phyloP scores from a whole-genome alignment of 352 stramenopile species.

The Pythium guiyangense region DNA sequence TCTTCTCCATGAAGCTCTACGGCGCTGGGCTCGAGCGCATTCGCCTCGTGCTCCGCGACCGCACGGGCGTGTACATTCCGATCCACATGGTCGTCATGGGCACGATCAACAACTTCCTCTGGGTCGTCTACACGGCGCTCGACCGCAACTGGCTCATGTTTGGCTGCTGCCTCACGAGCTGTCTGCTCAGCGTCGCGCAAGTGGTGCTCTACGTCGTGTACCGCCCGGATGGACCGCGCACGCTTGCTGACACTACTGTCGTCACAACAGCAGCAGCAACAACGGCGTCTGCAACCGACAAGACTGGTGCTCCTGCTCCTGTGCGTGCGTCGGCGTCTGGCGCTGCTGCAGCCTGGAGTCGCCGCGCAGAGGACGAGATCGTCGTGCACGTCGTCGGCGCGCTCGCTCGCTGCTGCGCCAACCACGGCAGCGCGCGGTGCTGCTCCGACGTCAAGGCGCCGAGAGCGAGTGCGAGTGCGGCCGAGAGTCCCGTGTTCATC shows the following conservation, averaged over 20 bases:
- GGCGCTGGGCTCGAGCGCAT: slow-evolving; percentile 35
- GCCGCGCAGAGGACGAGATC: slow-evolving; percentile 2
- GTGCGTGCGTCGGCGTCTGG: background rate
- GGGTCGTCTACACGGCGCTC: slow-evolving; percentile 16
- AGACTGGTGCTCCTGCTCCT: background rate
- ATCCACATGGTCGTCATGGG: slow-evolving; percentile 45
- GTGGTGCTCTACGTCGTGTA: slow-evolving; percentile 12
- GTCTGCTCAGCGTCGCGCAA: slow-evolving; percentile 9
- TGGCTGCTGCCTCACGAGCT: slow-evolving; percentile 10
- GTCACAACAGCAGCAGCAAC: background rate
- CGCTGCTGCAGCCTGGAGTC: background rate
- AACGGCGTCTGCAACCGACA: background rate
- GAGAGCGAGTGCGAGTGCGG: background rate
- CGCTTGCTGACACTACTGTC: background rate
- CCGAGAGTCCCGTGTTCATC: slow-evolving; percentile 6
- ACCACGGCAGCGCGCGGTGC: background rate
- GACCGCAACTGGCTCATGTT: slow-evolving; percentile 18
- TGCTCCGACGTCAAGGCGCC: background rate
- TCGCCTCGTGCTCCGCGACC: slow-evolving; percentile 31
- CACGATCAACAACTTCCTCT: slow-evolving; percentile 39
- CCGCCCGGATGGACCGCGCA: slow-evolving; percentile 2
- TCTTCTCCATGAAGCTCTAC: slow-evolving; percentile 40
- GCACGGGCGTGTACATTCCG: slow-evolving; percentile 44
- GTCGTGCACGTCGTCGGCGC: background rate
- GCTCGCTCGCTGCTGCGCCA: too few relatives aligned